phyloP scores from a whole-genome alignment of 1,284 basidiomycete species.

The Boletellus sp. region DNA sequence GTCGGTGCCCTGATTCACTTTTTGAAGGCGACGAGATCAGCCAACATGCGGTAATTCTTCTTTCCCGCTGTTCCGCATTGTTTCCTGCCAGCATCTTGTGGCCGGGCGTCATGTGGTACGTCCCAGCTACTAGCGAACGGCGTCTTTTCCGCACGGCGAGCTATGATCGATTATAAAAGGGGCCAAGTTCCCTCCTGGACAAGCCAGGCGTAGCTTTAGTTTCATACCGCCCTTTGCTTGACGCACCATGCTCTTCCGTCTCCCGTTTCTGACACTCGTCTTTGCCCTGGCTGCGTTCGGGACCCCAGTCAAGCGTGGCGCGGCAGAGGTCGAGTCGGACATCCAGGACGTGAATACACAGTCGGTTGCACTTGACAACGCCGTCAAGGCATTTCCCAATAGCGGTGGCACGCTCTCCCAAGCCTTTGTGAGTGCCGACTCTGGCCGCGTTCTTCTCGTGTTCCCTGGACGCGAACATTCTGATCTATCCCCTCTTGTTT shows the following conservation, averaged over 20 bases:
- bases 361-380: not conserved
- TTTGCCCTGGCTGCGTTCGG: conserved; percentile 13
- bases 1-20: not conserved
- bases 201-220: not conserved
- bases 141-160: too few species aligned
- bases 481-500: not conserved
- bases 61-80: not conserved
- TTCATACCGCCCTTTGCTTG: not conserved
- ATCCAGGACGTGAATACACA: not conserved
- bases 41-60: too few species aligned
- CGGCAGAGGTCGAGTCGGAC: not conserved
- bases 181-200: too few species aligned
- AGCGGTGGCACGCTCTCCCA: rapidly evolving
- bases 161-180: conserved; percentile 3
- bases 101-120: not conserved
- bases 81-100: too few species aligned
- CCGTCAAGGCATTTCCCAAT: not conserved
- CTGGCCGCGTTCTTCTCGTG: too few species aligned
- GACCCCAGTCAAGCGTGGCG: conserved; percentile 11
- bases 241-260: conserved; percentile 9
- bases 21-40: too few species aligned
- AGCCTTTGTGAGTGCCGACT: not conserved
- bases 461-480: too few species aligned
- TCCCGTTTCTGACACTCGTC: conserved; percentile 7
- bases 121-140: too few species aligned